Base-by-base conservation (phyloP, 169 alveolate genomes). In the Besnoitia besnoiti region DNA sequence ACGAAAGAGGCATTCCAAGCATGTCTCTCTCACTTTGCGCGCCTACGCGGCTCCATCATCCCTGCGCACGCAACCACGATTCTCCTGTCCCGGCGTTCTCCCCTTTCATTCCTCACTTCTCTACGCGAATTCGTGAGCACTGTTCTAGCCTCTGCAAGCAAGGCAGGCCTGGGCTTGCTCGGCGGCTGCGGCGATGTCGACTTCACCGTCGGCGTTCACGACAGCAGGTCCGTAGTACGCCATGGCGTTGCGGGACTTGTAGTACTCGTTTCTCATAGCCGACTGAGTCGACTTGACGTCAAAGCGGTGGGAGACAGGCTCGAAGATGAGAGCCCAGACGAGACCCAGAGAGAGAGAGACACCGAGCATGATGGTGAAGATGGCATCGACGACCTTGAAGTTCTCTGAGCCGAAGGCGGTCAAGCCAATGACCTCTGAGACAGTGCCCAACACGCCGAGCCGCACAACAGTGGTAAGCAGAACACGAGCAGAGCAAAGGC, bases 211-310 rank as follows among this genome's bases (percentile, higher is more conserved):
- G 27, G 97, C 98, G 35, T 96, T 97, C 49, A 97, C 96, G 12
- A 97, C 98, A 27, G 99, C 98, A 3, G 99, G 99, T 12, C 99
- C 99, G 90, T 97, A 97, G 94, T 97, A 97, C n/a, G 99, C 99
- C 98, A 97, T 96, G 47, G 99, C 99, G 88, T 97, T 97, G 85
- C 98, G 95, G 14, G 98, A 97, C 94, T 97, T 97, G 93, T 97
- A 97, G 91, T 97, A 97, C 82, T 97, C 99, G 94, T 97, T 97
- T 37, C 99, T 93, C 95, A 97, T 96, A 0, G 98, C 99, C 80
- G 98, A 96, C 95, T 97, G 99, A 19, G 98, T 96, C 89, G 97
- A 94, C 92, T 97, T 96, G 27, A 97, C 98, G 90, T 97, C 98
- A 89, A 95, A 96, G 89, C 97, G 95, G 92, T 97, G 98, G 75